A percentile compares a stretch with the other conserved stretches of the same genome.
Evolutionary conservation across 1,284 basidiomycete genomes (phyloP).

Genomic region (Hypsizygus ulmarius): DNA sequence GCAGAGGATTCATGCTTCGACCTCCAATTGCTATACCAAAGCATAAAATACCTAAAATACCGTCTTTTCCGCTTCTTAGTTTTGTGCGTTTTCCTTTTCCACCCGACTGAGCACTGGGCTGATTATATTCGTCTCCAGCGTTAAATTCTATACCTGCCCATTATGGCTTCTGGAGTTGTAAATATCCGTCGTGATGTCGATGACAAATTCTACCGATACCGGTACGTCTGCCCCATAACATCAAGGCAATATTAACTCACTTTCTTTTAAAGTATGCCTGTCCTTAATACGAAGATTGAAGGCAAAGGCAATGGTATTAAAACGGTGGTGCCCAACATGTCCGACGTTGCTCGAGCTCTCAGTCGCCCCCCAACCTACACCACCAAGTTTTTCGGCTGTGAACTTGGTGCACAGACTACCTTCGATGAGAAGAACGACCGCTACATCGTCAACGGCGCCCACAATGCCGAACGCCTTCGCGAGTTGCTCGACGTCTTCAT

Average conservation of each 20-base stretch:
- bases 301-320: constrained; percentile 99
- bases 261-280: constrained; percentile 74
- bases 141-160: constrained; percentile 55
- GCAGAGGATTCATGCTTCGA: constrained; percentile 89
- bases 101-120: background rate
- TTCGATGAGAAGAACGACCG: constrained; percentile 96
- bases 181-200: constrained; percentile 99
- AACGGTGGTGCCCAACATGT: constrained; percentile 98
- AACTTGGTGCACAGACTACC: constrained; percentile 96
- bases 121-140: constrained; percentile 40
- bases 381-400: constrained; percentile 99
- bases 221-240: constrained; percentile 40
- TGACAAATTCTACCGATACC: constrained; percentile 89
- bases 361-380: constrained; percentile 94
- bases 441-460: constrained; percentile 98
- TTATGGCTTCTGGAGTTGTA: constrained; percentile 86
- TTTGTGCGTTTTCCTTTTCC: constrained; percentile 42
- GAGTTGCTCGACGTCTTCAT: constrained; percentile 98
- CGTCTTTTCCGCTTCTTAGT: constrained; percentile 53
- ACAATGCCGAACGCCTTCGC: constrained; percentile 88
- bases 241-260: constrained; percentile 4
- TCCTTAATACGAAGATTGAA: constrained; percentile 95
- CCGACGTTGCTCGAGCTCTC: constrained; percentile 94
- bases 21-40: constrained; percentile 70
- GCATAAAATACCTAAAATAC: constrained; percentile 63